Conservation (phyloP, 495 filamentous ascomycete species). For the Hypoxylon lenormandii region DNA sequence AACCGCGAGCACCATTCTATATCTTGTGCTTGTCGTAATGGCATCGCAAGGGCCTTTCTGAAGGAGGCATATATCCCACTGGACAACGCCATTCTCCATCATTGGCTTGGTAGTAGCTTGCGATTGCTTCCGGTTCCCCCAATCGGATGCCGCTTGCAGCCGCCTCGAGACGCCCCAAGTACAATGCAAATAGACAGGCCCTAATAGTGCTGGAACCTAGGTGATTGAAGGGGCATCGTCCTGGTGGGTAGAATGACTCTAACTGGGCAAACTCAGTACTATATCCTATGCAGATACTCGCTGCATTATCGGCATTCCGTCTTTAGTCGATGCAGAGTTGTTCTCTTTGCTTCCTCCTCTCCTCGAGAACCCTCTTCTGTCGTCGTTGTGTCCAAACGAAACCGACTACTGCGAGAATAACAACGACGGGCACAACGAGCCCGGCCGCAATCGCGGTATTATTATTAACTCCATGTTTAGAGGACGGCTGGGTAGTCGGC, state of each 20-base stretch:
- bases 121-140: neutral
- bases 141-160: neutral
- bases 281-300: neutral
- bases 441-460: constrained; percentile 48
- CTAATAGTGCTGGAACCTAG: too few relatives aligned
- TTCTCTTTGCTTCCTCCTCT: constrained; percentile 44
- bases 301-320: neutral
- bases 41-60: too few relatives aligned
- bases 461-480: constrained; percentile 32
- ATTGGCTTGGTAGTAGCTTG: neutral
- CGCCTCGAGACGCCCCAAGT: too few relatives aligned
- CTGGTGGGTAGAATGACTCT: too few relatives aligned
- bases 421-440: constrained; percentile 42
- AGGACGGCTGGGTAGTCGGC: constrained; percentile 27
- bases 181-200: too few relatives aligned
- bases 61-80: too few relatives aligned
- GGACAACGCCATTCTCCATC: neutral
- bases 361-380: constrained; percentile 38
- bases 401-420: constrained; percentile 39
- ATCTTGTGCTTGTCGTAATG: too few relatives aligned
- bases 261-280: too few relatives aligned
- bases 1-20: too few relatives aligned
- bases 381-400: constrained; percentile 45
- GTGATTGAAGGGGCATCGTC: too few relatives aligned
- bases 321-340: constrained; percentile 43